These are phyloP conservation scores for Lipomyces yamanashiensis DNA, from an alignment of 805 yeast species.

Conservation along the genomic window DNA sequence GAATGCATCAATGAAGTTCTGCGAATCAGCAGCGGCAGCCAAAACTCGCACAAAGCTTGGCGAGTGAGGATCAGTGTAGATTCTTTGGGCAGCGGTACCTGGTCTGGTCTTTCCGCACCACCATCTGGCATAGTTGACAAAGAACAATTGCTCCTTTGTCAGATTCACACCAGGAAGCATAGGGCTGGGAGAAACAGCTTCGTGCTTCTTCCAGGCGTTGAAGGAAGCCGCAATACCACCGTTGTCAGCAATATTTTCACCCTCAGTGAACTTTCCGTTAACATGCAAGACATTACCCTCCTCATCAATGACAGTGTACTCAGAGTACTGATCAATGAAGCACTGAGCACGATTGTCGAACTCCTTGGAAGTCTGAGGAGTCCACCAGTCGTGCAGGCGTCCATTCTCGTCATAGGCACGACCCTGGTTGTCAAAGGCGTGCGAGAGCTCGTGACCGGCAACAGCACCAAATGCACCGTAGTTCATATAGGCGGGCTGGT, in stretches of 20 bases:
- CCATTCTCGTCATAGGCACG: conserved; percentile 35
- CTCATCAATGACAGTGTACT: conserved; percentile 34
- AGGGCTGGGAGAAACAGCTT: conserved; percentile 18
- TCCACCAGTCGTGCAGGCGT: conserved; percentile 36
- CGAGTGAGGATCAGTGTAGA: conserved; percentile 37
- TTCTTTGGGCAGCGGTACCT: conserved; percentile 34
- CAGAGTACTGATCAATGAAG: conserved; percentile 35
- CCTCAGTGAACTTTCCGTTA: conserved; percentile 35
- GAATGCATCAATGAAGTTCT: conserved; percentile 36
- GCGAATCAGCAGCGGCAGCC: conserved; percentile 35
- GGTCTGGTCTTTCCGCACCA: conserved; percentile 37
- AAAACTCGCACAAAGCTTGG: conserved; percentile 35
- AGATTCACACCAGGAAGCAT: conserved; percentile 34
- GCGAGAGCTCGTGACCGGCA: conserved; percentile 38
- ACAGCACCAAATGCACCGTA: conserved; percentile 38
- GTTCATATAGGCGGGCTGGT: conserved; percentile 35
- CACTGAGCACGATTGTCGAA: conserved; percentile 36
- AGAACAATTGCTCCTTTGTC: conserved; percentile 35
- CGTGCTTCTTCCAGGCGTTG: conserved; percentile 33
- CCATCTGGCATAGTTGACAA: conserved; percentile 35
- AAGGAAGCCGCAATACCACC: conserved; percentile 37
- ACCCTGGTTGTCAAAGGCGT: conserved; percentile 37
- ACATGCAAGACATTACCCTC: conserved; percentile 33
- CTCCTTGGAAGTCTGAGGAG: conserved; percentile 28
- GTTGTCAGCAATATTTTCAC: conserved; percentile 37